phyloP scores from a whole-genome alignment of 805 yeast genomes.

The Lachancea thermotolerans region DNA sequence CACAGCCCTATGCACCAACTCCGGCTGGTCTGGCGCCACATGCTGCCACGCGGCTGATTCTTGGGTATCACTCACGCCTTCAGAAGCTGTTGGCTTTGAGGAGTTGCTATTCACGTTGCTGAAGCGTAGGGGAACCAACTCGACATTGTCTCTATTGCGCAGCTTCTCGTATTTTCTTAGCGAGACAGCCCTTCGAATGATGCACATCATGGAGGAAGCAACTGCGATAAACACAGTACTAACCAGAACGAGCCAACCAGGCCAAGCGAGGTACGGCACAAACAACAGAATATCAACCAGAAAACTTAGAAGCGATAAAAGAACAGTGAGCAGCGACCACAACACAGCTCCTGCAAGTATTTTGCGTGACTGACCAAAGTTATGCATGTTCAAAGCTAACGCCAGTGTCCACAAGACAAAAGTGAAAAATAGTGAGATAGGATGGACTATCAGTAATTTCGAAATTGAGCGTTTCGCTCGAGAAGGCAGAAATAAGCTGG shows the following conservation, averaged over 20 bases:
- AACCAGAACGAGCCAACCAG: conserved; percentile 77
- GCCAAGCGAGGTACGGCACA: conserved; percentile 66
- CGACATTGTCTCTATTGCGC: conserved; percentile 2
- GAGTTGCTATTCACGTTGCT: neutral
- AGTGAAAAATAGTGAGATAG: conserved; percentile 53
- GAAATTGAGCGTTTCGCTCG: conserved; percentile 54
- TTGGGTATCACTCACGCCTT: neutral
- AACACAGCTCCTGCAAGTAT: conserved; percentile 48
- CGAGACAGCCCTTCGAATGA: conserved; percentile 60
- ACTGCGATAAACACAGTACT: conserved; percentile 61
- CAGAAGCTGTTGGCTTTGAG: neutral
- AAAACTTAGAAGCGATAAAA: conserved; percentile 65
- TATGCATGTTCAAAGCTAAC: conserved; percentile 35
- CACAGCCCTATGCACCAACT: neutral
- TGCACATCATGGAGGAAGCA: conserved; percentile 59
- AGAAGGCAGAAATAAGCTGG: conserved; percentile 46
- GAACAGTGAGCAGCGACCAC: conserved; percentile 60
- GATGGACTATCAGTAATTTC: conserved; percentile 58
- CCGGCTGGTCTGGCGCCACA: neutral
- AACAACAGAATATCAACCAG: conserved; percentile 77
- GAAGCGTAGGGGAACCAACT: conserved; percentile 4
- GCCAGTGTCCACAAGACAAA: conserved; percentile 39
- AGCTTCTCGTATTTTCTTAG: conserved; percentile 6
- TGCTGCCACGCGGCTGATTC: neutral
- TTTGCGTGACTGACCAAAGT: conserved; percentile 32